These are phyloP conservation scores for Cercophora newfieldiana DNA, from an alignment of 495 filamentous ascomycete species.

Conservation along the genomic window DNA sequence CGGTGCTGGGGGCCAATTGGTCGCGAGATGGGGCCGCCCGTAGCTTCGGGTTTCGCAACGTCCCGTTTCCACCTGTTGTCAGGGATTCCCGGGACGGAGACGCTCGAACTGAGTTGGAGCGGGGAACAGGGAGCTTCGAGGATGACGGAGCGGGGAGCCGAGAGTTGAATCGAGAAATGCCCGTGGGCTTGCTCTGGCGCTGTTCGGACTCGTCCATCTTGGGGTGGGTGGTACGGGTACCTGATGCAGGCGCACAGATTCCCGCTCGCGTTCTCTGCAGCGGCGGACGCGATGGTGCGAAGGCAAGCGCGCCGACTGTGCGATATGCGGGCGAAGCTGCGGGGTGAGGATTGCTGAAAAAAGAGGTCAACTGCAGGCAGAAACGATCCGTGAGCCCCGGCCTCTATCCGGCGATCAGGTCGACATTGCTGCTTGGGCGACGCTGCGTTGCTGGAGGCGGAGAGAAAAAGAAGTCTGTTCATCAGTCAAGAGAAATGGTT, in stretches of 20 bases:
- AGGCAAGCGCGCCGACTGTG: neutral
- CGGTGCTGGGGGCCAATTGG: conserved; percentile 32
- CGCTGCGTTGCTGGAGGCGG: neutral
- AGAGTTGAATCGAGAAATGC: conserved; percentile 30
- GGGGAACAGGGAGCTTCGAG: conserved; percentile 35
- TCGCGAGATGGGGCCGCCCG: conserved; percentile 45
- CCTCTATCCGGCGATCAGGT: neutral
- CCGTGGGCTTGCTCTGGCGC: conserved; percentile 25
- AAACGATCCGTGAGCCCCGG: neutral
- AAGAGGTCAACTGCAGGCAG: neutral
- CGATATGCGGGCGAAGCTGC: neutral
- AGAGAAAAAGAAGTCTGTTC: neutral
- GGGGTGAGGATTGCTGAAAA: neutral
- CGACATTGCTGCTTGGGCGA: neutral
- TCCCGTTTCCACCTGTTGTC: conserved; percentile 4
- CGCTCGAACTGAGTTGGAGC: conserved; percentile 31
- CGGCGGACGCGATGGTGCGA: neutral
- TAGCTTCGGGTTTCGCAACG: conserved; percentile 41
- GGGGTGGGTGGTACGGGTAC: neutral
- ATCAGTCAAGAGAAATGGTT: neutral
- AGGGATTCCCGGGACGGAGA: conserved; percentile 35
- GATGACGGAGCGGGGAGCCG: conserved; percentile 30
- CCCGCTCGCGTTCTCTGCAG: neutral
- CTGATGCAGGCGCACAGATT: neutral
- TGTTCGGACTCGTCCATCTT: conserved; percentile 36